A percentile compares a stretch with the other conserved stretches of the same genome.
These are phyloP conservation scores for Wakefieldia striispora DNA, from an alignment of 768 basidiomycete species.

Conservation along the genomic window DNA sequence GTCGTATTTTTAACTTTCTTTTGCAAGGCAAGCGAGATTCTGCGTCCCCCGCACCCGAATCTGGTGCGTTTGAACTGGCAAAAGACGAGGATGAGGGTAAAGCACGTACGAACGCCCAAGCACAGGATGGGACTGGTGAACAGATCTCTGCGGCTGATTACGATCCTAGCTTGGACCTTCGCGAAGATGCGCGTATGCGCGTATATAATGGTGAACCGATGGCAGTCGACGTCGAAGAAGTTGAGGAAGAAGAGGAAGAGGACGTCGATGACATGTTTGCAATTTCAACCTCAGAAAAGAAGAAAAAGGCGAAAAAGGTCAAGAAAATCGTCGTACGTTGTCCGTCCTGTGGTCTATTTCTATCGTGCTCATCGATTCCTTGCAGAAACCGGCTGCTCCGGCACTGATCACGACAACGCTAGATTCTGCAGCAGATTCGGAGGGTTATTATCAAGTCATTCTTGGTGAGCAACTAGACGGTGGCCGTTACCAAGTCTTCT, in stretches of 20 bases:
- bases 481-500: slow-evolving; percentile 92
- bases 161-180: slow-evolving; percentile 78
- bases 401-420: slow-evolving; percentile 73
- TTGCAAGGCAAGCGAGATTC: slow-evolving; percentile 50
- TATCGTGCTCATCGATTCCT: slow-evolving; percentile 1
- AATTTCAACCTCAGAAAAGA: slow-evolving; percentile 46
- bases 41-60: slow-evolving; percentile 56
- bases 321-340: slow-evolving; percentile 55
- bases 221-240: slow-evolving; percentile 43
- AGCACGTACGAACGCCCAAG: slow-evolving; percentile 43
- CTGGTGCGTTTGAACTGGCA: slow-evolving; percentile 61
- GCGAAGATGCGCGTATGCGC: slow-evolving; percentile 79
- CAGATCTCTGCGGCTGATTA: slow-evolving; percentile 93
- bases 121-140: slow-evolving; percentile 49
- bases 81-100: slow-evolving; percentile 59
- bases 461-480: slow-evolving; percentile 92
- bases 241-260: slow-evolving; percentile 65
- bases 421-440: slow-evolving; percentile 89
- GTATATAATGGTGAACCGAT: slow-evolving; percentile 41
- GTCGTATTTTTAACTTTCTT: background rate
- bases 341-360: background rate
- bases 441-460: slow-evolving; percentile 94
- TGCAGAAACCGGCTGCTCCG: slow-evolving; percentile 50
- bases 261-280: slow-evolving; percentile 98
- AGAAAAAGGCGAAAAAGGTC: slow-evolving; percentile 53